Percentiles rank a stretch among this genome's conserved stretches.
phyloP scores from a whole-genome alignment of 2,329 filamentous ascomycete species.

The Curvularia sp. region DNA sequence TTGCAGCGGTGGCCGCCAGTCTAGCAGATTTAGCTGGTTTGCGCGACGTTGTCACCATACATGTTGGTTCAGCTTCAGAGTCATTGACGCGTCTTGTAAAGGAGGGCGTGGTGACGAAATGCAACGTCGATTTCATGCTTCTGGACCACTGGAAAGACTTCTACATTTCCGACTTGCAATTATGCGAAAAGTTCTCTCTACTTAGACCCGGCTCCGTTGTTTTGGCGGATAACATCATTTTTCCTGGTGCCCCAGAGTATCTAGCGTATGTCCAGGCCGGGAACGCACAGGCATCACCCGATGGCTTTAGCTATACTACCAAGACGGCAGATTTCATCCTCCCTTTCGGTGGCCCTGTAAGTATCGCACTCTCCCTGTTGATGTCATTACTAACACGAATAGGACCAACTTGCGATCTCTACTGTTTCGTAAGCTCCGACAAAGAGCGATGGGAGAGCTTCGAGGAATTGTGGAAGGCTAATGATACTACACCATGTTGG shows the following conservation, averaged over 20 bases:
- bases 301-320: conserved; percentile 2
- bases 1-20: conserved; percentile 1
- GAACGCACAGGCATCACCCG: not conserved
- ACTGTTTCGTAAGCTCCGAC: not conserved
- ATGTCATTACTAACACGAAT: not conserved
- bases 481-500: too few species aligned
- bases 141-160: conserved; percentile 7
- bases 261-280: conserved; percentile 4
- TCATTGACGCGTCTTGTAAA: not conserved
- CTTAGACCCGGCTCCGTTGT: not conserved
- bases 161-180: conserved; percentile 3
- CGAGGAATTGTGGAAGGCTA: not conserved
- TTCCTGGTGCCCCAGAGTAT: conserved; percentile 3
- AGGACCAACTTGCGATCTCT: conserved; percentile 3
- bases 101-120: not conserved
- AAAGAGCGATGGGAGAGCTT: too few species aligned
- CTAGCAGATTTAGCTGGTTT: not conserved
- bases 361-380: not conserved
- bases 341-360: conserved; percentile 6
- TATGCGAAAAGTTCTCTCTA: conserved; percentile 1
- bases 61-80: conserved; percentile 2
- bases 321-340: conserved; percentile 2
- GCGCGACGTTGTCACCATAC: not conserved
- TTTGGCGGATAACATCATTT: conserved; percentile 2
- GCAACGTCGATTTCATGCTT: conserved; percentile 3